phyloP scores from a whole-genome alignment of 2,329 filamentous ascomycete species.

The Ustilaginoidea virens region DNA sequence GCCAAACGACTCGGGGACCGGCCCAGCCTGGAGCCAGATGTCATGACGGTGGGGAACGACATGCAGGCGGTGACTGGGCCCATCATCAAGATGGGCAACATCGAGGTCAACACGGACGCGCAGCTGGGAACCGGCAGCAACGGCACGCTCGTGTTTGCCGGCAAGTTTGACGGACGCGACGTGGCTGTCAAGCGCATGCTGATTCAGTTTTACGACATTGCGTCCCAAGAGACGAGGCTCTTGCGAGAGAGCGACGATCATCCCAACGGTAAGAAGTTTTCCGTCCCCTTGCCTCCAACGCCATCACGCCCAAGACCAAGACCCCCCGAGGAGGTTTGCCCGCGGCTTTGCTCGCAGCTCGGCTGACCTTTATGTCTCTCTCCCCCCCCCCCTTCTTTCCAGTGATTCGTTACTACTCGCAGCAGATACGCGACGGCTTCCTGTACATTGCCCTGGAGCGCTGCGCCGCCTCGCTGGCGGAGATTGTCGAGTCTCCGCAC shows the following conservation, averaged over 20 bases:
- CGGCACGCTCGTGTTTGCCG: constrained; percentile 89
- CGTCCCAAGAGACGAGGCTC: constrained; percentile 81
- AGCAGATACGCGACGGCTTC: constrained; percentile 77
- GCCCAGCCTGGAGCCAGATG: constrained; percentile 42
- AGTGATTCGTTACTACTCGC: constrained; percentile 93
- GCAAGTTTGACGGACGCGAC: constrained; percentile 82
- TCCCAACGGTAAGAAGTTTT: constrained; percentile 56
- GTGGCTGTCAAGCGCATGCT: constrained; percentile 97
- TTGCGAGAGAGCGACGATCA: constrained; percentile 91
- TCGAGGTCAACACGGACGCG: constrained; percentile 47
- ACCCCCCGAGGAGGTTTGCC: too few relatives aligned
- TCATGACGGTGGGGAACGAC: constrained; percentile 40
- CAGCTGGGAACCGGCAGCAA: constrained; percentile 73
- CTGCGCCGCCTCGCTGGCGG: constrained; percentile 84
- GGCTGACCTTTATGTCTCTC: too few relatives aligned
- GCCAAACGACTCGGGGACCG: constrained; percentile 41
- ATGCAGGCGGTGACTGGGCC: constrained; percentile 44
- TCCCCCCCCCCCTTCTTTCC: too few relatives aligned
- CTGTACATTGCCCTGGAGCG: constrained; percentile 92
- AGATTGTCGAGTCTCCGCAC: constrained; percentile 67
- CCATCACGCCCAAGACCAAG: too few relatives aligned
- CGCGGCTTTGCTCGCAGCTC: too few relatives aligned
- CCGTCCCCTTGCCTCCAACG: too few relatives aligned
- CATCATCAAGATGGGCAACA: constrained; percentile 44
- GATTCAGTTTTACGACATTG: constrained; percentile 89